Evolutionary conservation across 2,329 filamentous ascomycete species (phyloP).

Genomic region (Cladophialophora carrionii): DNA sequence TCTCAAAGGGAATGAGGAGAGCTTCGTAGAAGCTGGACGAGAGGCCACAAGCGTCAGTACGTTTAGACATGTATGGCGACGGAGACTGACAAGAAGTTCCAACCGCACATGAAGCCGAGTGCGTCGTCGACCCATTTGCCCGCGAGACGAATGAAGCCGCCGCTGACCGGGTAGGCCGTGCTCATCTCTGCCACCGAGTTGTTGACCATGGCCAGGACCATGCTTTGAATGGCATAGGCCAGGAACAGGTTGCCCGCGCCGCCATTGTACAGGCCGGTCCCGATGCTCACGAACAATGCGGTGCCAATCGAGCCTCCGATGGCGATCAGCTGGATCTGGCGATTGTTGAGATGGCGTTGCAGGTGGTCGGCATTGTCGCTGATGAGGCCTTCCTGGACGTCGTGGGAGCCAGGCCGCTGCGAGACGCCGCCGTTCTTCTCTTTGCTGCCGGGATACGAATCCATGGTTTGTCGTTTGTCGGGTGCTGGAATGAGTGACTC

Average conservation of each 20-base stretch:
- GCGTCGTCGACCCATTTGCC: conserved; percentile 52
- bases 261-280: conserved; percentile 41
- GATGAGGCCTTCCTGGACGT: conserved; percentile 8
- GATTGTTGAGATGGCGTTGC: conserved; percentile 17
- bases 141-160: conserved; percentile 47
- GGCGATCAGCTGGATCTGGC: conserved; percentile 48
- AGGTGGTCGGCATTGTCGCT: conserved; percentile 12
- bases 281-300: conserved; percentile 44
- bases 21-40: conserved; percentile 44
- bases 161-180: conserved; percentile 46
- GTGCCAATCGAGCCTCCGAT: conserved; percentile 47
- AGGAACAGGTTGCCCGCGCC: conserved; percentile 44
- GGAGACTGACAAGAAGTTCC: conserved; percentile 50
- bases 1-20: conserved; percentile 48
- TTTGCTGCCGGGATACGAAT: neutral
- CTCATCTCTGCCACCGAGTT: conserved; percentile 49
- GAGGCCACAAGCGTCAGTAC: neutral
- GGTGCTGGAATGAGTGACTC: neutral
- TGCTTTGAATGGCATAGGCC: conserved; percentile 42
- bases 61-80: no score
- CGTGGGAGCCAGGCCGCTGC: neutral
- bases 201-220: conserved; percentile 42
- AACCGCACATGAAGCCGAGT: conserved; percentile 50
- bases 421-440: neutral
- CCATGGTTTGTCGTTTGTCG: neutral